These are phyloP conservation scores for Trichoderma afroharzianum DNA, from an alignment of 2,329 filamentous ascomycete species.

Conservation along the genomic window DNA sequence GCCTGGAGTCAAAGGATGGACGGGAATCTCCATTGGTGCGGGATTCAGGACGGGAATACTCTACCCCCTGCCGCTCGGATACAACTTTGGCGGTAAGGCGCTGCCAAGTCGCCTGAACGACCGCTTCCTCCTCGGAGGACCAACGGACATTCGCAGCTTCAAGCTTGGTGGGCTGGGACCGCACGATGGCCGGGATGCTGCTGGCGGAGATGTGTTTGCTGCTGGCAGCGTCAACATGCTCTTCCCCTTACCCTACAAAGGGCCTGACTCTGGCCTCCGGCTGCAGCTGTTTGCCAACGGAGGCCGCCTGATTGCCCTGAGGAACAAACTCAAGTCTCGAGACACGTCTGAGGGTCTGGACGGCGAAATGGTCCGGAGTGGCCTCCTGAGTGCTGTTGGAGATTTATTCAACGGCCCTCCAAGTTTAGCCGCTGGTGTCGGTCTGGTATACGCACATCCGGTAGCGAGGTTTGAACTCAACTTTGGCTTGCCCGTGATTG, in stretches of 20 bases:
- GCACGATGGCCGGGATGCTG: conserved; percentile 77
- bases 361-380: conserved; percentile 45
- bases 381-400: conserved; percentile 59
- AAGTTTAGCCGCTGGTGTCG: conserved; percentile 81
- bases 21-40: conserved; percentile 77
- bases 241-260: conserved; percentile 76
- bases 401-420: conserved; percentile 74
- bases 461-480: conserved; percentile 94
- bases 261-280: conserved; percentile 77
- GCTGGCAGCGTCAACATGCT: conserved; percentile 85
- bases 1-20: conserved; percentile 63
- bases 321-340: conserved; percentile 50
- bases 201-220: conserved; percentile 89
- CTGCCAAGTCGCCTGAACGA: conserved; percentile 81
- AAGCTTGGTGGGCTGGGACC: conserved; percentile 84
- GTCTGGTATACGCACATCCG: conserved; percentile 91
- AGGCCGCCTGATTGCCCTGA: conserved; percentile 76
- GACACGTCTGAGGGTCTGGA: conserved; percentile 36
- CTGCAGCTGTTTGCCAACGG: conserved; percentile 90
- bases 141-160: conserved; percentile 93
- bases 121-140: conserved; percentile 90
- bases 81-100: conserved; percentile 47
- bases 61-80: conserved; percentile 71
- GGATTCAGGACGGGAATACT: conserved; percentile 79
- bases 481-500: conserved; percentile 81